These are phyloP conservation scores for Botrytis elliptica DNA, from an alignment of 2,329 filamentous ascomycete genomes.

Conservation along the genomic window DNA sequence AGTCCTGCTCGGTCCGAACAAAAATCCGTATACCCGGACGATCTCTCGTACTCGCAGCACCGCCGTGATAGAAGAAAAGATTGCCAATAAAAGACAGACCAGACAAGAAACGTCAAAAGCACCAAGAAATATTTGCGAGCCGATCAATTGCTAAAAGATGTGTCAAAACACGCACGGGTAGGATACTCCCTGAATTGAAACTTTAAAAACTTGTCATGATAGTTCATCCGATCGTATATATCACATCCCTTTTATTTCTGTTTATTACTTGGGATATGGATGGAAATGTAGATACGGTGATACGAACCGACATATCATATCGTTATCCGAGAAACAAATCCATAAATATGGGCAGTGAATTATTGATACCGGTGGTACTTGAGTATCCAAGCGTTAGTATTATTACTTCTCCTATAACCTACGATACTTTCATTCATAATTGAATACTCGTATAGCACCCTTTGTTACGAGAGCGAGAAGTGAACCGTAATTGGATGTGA, in stretches of 20 bases:
- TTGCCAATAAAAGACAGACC: background rate
- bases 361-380: background rate
- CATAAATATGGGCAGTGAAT: background rate
- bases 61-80: accelerated
- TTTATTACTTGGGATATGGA: background rate
- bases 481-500: background rate
- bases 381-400: background rate
- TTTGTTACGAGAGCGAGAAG: background rate
- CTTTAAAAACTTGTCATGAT: background rate
- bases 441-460: background rate
- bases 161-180: background rate
- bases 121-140: background rate
- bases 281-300: no score
- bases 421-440: background rate
- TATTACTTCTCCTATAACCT: background rate
- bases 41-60: background rate
- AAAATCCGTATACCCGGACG: background rate
- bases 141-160: background rate
- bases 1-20: background rate
- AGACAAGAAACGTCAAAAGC: background rate
- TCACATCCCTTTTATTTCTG: background rate
- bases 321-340: background rate
- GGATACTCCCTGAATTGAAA: background rate
- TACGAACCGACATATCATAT: background rate
- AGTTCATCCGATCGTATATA: background rate